Conservation (phyloP, 208 protist species). For the Endotrypanum monterogeii region DNA sequence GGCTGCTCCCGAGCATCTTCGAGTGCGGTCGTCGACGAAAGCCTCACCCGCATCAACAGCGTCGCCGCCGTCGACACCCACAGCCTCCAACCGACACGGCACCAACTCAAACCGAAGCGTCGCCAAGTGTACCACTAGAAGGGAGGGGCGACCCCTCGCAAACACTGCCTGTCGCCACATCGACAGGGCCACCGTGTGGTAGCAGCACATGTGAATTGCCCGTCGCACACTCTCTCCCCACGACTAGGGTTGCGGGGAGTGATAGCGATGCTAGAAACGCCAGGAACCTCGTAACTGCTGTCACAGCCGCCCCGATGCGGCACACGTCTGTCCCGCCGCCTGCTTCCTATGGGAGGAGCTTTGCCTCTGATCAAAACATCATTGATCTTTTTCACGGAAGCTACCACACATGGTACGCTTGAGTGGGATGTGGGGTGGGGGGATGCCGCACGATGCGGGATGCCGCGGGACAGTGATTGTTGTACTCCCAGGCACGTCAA, state of each 20-base stretch:
- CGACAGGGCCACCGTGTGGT: not conserved
- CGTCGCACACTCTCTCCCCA: not conserved
- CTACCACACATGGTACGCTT: slow-evolving; percentile 58
- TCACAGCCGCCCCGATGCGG: not conserved
- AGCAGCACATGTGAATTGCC: not conserved
- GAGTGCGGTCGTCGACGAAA: slow-evolving; percentile 30
- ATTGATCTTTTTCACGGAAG: slow-evolving; percentile 45
- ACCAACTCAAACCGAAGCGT: not conserved
- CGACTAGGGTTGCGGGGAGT: not conserved
- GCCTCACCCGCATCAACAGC: slow-evolving; percentile 29
- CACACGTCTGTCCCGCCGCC: not conserved
- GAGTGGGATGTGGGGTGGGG: not conserved
- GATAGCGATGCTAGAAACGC: slow-evolving; percentile 12
- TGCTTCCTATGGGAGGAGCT: slow-evolving; percentile 14
- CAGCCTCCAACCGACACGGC: not conserved
- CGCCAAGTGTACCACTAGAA: not conserved
- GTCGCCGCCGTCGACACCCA: slow-evolving; percentile 19
- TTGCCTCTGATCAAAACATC: slow-evolving; percentile 25
- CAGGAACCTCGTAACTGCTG: not conserved
- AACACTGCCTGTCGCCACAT: not conserved
- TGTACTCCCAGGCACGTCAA: too few relatives aligned
- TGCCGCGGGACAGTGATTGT: too few relatives aligned
- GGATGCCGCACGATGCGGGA: too few relatives aligned
- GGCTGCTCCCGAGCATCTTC: slow-evolving; percentile 30
- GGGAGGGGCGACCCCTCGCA: not conserved